phyloP scores from a whole-genome alignment of 176 grass and related monocot genomes.

The Oryza glumipatula region DNA sequence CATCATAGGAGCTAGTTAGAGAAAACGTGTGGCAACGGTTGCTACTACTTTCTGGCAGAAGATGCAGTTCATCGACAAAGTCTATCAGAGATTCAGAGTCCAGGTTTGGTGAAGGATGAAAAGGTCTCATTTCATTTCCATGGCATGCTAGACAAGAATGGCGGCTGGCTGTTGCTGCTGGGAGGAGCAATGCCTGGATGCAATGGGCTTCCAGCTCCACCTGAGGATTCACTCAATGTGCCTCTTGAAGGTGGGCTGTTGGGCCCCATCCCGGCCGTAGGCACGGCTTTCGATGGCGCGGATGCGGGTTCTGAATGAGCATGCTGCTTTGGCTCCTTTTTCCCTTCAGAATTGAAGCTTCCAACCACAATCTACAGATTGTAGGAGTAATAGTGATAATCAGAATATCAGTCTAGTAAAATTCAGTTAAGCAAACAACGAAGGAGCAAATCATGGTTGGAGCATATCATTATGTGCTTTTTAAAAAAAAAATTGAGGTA shows the following conservation, averaged over 20 bases:
- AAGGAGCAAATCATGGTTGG: no score
- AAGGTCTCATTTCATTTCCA: constrained; percentile 70
- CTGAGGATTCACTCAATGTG: constrained; percentile 72
- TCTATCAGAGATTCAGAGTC: background rate
- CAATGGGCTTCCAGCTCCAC: constrained; percentile 71
- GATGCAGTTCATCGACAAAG: constrained; percentile 8
- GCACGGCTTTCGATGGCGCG: constrained; percentile 39
- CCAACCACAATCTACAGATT: constrained; percentile 72
- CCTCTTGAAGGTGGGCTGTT: constrained; percentile 75
- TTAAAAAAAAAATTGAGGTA: background rate
- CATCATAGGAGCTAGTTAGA: constrained; percentile 46
- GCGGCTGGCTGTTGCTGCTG: constrained; percentile 61
- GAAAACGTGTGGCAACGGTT: background rate
- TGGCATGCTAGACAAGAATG: constrained; percentile 62
- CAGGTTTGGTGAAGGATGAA: constrained; percentile 19
- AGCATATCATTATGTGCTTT: background rate
- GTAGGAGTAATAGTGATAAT: background rate
- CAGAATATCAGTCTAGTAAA: background rate
- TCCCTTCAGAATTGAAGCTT: constrained; percentile 76
- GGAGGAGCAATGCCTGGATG: constrained; percentile 53
- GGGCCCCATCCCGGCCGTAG: constrained; percentile 20
- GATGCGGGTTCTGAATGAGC: constrained; percentile 44
- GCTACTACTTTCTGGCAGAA: constrained; percentile 16
- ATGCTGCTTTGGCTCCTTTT: constrained; percentile 59
- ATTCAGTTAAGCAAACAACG: background rate